Evolutionary conservation across 2,329 filamentous ascomycete species (phyloP).

Genomic region (Phyllosticta ampelicida): DNA sequence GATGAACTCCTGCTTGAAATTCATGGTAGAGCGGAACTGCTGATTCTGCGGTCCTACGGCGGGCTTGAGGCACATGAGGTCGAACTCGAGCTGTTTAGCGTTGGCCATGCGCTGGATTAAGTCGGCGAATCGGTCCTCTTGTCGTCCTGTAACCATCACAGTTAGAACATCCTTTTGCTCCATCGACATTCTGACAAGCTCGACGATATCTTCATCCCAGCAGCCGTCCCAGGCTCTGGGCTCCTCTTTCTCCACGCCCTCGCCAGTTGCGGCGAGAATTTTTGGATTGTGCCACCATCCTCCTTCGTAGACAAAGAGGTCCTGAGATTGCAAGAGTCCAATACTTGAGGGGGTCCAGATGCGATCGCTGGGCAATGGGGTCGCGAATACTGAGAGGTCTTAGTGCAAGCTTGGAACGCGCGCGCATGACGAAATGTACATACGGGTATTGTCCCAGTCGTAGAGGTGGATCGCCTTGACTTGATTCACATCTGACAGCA

Average conservation of each 20-base stretch:
- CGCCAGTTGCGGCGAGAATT: slow-evolving; percentile 76
- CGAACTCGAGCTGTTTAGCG: slow-evolving; percentile 72
- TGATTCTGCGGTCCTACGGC: slow-evolving; percentile 69
- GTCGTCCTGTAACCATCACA: slow-evolving; percentile 78
- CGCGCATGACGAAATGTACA: slow-evolving; percentile 21
- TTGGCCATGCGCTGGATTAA: slow-evolving; percentile 71
- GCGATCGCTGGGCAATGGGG: slow-evolving; percentile 77
- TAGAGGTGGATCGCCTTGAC: slow-evolving; percentile 84
- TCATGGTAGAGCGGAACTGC: slow-evolving; percentile 71
- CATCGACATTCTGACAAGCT: slow-evolving; percentile 71
- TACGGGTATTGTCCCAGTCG: slow-evolving; percentile 95
- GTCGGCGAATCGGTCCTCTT: slow-evolving; percentile 64
- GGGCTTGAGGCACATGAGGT: slow-evolving; percentile 82
- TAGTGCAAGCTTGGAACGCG: neutral
- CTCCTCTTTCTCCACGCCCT: slow-evolving; percentile 74
- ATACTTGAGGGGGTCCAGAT: slow-evolving; percentile 75
- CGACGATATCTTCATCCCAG: slow-evolving; percentile 88
- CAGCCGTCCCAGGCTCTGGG: slow-evolving; percentile 76
- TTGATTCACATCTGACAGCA: slow-evolving; percentile 37
- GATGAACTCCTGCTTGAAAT: slow-evolving; percentile 84
- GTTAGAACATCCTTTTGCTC: slow-evolving; percentile 74
- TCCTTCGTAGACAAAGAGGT: slow-evolving; percentile 61
- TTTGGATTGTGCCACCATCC: slow-evolving; percentile 96
- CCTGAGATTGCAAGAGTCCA: slow-evolving; percentile 63
- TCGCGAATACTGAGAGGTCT: slow-evolving; percentile 64